Base-by-base conservation (phyloP, 1,284 basidiomycete genomes). In the Heterobasidion irregulare region DNA sequence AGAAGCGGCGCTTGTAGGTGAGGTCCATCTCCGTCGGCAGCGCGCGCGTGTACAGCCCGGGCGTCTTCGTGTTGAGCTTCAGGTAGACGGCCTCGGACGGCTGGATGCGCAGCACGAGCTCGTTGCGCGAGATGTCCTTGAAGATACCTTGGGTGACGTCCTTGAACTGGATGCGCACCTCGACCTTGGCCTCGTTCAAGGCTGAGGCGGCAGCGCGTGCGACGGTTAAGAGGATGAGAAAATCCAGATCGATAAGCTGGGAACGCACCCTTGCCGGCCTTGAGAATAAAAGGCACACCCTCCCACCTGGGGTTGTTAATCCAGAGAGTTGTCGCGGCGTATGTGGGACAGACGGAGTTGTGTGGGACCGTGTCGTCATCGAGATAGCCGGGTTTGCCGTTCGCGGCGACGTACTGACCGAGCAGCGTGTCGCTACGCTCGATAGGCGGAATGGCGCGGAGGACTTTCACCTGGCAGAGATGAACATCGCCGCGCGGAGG, bases 291-390 rank as follows among this genome's bases (percentile, higher is more conserved):
- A 0, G 94, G 94, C 2, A 98, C 94, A 58, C 94, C 94, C 70
- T 98, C 94, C 94, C 94, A 98, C 59, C 94, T 79, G 1, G 92
- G 93, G 71, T 94, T 96, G 74, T 96, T 82, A 70, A 98, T 92
- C 82, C 83, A 89, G 34, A 97, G 77, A 8, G 89, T 89, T 55
- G 85, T 83, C 6, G 92, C 92, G 52, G 94, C 94, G 66, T 86
- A 98, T 2, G 94, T 98, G 6, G 95, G 94, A 72, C 93, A 96
- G 52, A 84, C 82, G 47, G 94, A 97, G 66, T 84, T 84, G 69
- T 83, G 92, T 44, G 95, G 95, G 18, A 98, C 95, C 0, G 92
- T 96, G 45, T 90, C 84, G 70, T 98, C 94, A 62, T 98, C 94
- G 61, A 95, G 84, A 71, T 98, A 98, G n/a, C 94, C 94, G 18